These are phyloP conservation scores for Arabidopsis arenosa DNA, from an alignment of 345 rosid genomes.

Conservation along the genomic window DNA sequence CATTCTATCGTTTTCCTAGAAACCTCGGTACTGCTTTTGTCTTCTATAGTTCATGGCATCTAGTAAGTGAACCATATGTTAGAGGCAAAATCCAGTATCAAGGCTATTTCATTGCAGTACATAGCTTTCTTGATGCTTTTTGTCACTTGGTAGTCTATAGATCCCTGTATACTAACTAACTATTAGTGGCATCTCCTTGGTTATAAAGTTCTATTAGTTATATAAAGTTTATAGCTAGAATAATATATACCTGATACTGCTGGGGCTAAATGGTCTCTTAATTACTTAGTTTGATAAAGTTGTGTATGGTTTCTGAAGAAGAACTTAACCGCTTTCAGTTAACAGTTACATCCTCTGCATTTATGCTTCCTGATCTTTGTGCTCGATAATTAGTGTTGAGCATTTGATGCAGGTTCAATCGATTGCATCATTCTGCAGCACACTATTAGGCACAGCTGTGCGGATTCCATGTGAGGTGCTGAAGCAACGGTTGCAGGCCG, in stretches of 20 bases:
- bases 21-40: not conserved
- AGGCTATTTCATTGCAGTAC: not conserved
- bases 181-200: slow-evolving; percentile 7
- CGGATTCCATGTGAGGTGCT: slow-evolving; percentile 97
- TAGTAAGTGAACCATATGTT: not conserved
- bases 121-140: slow-evolving; percentile 7
- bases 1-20: not conserved
- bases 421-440: slow-evolving; percentile 91
- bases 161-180: not conserved
- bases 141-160: not conserved
- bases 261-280: not conserved
- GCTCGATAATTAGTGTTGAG: not conserved
- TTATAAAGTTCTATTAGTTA: not conserved
- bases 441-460: slow-evolving; percentile 89
- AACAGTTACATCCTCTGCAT: slow-evolving; percentile 16
- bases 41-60: slow-evolving; percentile 7
- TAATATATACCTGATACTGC: not conserved
- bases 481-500: slow-evolving; percentile 97
- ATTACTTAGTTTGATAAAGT: slow-evolving; percentile 20
- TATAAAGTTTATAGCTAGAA: slow-evolving; percentile 8
- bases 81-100: not conserved
- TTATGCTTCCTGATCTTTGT: slow-evolving; percentile 4
- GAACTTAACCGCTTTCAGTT: not conserved
- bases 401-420: slow-evolving; percentile 79
- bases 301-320: not conserved